Percentiles rank a stretch among this genome's conserved stretches.
Evolutionary conservation across 2,329 filamentous ascomycete genomes (phyloP).

Genomic region (Apiospora koreana): DNA sequence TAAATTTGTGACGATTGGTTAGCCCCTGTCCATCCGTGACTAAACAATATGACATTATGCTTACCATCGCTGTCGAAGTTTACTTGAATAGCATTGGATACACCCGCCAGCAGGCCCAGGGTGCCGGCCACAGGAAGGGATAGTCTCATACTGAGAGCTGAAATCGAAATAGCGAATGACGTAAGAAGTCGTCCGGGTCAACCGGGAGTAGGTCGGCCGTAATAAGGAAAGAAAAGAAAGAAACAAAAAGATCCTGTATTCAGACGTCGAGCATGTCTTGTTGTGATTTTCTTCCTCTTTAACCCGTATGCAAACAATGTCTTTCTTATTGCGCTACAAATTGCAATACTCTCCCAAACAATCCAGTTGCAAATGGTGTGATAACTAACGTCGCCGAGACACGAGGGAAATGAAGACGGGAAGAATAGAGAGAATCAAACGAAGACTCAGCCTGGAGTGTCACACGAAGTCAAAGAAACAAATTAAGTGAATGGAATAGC

Average conservation of each 20-base stretch:
- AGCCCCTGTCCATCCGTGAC: neutral
- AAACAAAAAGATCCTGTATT: neutral
- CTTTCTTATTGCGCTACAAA: neutral
- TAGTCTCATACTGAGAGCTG: conserved; percentile 24
- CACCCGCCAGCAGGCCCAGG: conserved; percentile 30
- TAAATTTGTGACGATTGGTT: conserved; percentile 30
- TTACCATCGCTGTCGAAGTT: conserved; percentile 36
- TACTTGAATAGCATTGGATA: conserved; percentile 31
- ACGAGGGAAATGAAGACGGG: conserved; percentile 14
- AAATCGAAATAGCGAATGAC: conserved; percentile 16
- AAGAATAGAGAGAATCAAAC: conserved; percentile 14
- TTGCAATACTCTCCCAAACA: neutral
- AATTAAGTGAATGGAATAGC: conserved; percentile 19
- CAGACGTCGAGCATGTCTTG: conserved; percentile 8
- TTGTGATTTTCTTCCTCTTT: neutral
- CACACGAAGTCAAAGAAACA: conserved; percentile 18
- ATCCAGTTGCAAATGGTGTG: neutral
- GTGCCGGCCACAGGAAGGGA: conserved; percentile 25
- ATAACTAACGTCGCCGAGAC: conserved; percentile 23
- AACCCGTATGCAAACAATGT: neutral
- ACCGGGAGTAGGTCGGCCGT: conserved; percentile 9
- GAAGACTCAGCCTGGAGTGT: conserved; percentile 32
- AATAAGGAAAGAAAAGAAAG: neutral
- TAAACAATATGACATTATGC: too few relatives aligned
- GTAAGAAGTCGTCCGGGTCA: conserved; percentile 7